Evolutionary conservation across 2,329 filamentous ascomycete genomes (phyloP).

Genomic region (Penicillium aurantiogriseum): DNA sequence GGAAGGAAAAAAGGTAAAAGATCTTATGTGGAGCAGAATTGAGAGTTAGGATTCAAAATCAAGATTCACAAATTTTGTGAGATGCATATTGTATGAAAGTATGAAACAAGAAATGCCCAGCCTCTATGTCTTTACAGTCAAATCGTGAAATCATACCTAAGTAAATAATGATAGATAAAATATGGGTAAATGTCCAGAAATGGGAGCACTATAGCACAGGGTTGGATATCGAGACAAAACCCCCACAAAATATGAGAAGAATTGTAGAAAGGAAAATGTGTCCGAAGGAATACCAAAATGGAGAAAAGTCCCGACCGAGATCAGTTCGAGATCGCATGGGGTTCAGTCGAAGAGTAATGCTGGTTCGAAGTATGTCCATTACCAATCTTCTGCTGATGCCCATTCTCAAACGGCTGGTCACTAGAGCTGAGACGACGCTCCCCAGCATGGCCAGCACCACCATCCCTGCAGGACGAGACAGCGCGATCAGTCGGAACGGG

Average conservation of each 20-base stretch:
- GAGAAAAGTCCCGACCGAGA: not conserved
- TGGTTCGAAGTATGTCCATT: not conserved
- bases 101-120: not conserved
- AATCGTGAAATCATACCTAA: slow-evolving; percentile 1
- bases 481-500: not conserved
- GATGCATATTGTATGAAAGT: not conserved
- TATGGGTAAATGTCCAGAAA: slow-evolving; percentile 3
- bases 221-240: not conserved
- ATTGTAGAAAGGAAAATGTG: not conserved
- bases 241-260: not conserved
- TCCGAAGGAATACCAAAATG: not conserved
- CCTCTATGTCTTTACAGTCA: not conserved
- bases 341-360: slow-evolving; percentile 1
- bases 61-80: no score
- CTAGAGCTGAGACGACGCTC: not conserved
- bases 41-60: no score
- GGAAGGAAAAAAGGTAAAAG: no score
- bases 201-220: not conserved
- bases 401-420: not conserved
- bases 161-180: not conserved
- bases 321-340: slow-evolving; percentile 4
- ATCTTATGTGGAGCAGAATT: no score
- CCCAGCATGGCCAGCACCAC: not conserved
- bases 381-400: not conserved
- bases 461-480: not conserved